Evolutionary conservation across 2,329 filamentous ascomycete species (phyloP).

Genomic region (Sporothrix inflata): DNA sequence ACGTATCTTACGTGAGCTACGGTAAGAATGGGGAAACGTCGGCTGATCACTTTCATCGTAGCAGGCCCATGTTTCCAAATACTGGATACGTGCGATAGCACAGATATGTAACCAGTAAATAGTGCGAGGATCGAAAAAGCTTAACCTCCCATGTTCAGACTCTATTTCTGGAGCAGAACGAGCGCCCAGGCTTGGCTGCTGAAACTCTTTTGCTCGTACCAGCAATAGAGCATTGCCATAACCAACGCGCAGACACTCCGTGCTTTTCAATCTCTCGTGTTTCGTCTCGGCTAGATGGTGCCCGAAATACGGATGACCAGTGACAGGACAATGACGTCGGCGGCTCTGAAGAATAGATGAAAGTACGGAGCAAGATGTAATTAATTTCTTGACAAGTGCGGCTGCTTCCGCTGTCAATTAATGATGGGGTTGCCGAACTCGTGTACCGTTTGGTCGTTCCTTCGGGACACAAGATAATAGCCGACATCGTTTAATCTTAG

Average conservation of each 20-base stretch:
- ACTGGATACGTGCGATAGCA: not conserved
- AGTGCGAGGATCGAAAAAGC: not conserved
- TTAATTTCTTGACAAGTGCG: not conserved
- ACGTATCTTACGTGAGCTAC: no score
- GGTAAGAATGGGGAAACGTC: not conserved
- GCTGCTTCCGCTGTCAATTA: conserved; percentile 3
- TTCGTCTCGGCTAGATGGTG: no score
- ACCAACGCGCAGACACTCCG: not conserved
- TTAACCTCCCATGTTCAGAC: not conserved
- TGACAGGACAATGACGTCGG: conserved; percentile 1
- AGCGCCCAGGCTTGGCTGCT: conserved; percentile 12
- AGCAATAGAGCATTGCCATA: not conserved
- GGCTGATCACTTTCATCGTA: not conserved
- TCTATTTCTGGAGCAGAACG: not conserved
- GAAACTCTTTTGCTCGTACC: not conserved
- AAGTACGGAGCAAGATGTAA: not conserved
- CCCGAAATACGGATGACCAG: not conserved
- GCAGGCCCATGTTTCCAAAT: not conserved
- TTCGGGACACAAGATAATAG: not conserved
- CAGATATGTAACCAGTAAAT: not conserved
- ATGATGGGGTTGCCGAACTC: not conserved
- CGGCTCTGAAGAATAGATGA: not conserved
- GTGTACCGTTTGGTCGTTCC: not conserved
- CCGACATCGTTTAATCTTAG: not conserved
- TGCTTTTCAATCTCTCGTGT: not conserved